Evolutionary conservation across 176 grass and related monocot species (phyloP), one percentile per base, ranked within the genome.

Genomic region (Oryza australiensis): DNA sequence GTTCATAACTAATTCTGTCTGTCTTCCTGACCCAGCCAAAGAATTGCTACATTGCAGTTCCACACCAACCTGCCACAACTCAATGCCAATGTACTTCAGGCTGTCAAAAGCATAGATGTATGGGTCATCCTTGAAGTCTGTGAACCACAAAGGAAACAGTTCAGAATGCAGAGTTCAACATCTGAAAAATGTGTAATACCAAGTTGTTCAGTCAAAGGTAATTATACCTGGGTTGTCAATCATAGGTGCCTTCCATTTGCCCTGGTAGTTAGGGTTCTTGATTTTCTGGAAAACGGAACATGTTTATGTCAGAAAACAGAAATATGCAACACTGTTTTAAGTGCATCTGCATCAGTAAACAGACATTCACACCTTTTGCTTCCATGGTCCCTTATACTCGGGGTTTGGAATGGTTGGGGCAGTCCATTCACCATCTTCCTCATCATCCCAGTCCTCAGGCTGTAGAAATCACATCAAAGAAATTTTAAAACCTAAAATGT

Each of bases 341-440:
- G 27, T 73, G 35, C 18, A 70, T 64, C 10, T 71, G 0, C 2
- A 1, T 7, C 38, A 64, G 37, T 73, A 23, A 81, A 26, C 70
- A 30, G 63, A 75, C 0, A 70, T 0, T 26, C 16, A 30, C 69
- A 93, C 96, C 89, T 95, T 95, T 92, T 91, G 96, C 63, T 84
- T 95, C 93, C 93, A 93, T 66, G 88, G 90, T 73, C 91, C 96
- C 87, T 90, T 93, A 76, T 99, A 95, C 65, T 95, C 93, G 3
- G 96, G 96, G 82, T 99, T 95, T 14, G 96, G 93, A 55, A 99
- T 95, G 74, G 93, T 95, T 11, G 93, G 89, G 35, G 89, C 89
- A 33, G 93, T 91, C 93, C 93, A 99, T 85, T 99, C 96, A 85
- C 96, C 96, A 87, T 95, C 93, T 93, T 95, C 91, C 76, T 99